A percentile compares a stretch with the other conserved stretches of the same genome.
Evolutionary conservation across 805 yeast species (phyloP).

Genomic region (Spathaspora arborariae): DNA sequence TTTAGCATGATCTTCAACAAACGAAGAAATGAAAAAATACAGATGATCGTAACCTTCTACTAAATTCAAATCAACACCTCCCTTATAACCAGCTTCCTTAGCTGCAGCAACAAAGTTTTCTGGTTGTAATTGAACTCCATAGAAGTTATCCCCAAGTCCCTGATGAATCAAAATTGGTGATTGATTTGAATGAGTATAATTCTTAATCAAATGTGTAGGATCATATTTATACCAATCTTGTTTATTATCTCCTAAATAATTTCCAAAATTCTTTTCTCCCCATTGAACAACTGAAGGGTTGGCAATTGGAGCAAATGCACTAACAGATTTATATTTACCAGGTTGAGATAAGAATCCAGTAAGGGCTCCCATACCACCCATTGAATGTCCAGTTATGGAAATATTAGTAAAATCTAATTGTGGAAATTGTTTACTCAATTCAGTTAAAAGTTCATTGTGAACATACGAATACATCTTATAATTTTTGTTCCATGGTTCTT

Average conservation of each 20-base stretch:
- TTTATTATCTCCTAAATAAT: conserved; percentile 66
- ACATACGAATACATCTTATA: conserved; percentile 88
- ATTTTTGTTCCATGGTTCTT: conserved; percentile 64
- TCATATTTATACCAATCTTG: conserved; percentile 73
- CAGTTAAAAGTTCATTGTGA: conserved; percentile 63
- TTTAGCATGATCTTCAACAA: conserved; percentile 77
- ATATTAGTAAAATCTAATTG: conserved; percentile 61
- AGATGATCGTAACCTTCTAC: conserved; percentile 91
- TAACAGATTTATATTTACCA: conserved; percentile 68
- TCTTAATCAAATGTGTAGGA: conserved; percentile 71
- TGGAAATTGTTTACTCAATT: conserved; percentile 39
- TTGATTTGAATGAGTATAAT: conserved; percentile 48
- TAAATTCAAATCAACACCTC: conserved; percentile 52
- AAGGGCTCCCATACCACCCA: conserved; percentile 97
- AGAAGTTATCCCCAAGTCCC: conserved; percentile 78
- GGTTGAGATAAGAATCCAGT: conserved; percentile 64
- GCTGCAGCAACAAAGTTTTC: conserved; percentile 64
- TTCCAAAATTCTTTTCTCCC: conserved; percentile 83
- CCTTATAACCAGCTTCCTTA: conserved; percentile 54
- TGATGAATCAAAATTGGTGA: conserved; percentile 73
- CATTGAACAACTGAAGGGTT: conserved; percentile 78
- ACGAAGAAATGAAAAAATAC: conserved; percentile 78
- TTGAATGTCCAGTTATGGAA: conserved; percentile 92
- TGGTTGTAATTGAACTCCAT: conserved; percentile 68
- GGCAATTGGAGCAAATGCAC: conserved; percentile 88